Evolutionary conservation across 306 rosid species (phyloP), one percentile per base, ranked within the genome.

Genomic region (Rosa lucieae): DNA sequence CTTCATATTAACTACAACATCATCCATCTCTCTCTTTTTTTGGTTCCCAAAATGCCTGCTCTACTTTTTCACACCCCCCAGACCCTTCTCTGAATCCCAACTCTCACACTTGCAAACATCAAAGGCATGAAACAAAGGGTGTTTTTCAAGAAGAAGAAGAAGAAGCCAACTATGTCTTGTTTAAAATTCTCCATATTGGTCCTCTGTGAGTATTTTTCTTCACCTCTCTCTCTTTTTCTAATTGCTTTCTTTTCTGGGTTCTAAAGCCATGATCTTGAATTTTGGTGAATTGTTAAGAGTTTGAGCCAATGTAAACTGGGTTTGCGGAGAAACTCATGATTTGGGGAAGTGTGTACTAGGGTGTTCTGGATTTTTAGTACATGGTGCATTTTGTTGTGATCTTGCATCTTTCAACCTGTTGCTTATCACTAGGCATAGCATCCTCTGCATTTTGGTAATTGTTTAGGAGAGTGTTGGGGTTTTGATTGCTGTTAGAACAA

Each of bases 161-260:
- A 32, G 35, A 23, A 23, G 26, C 35, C 3, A 32, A 32, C 35
- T 32, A 43, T 79, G 67, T 17, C 84, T 77, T 72, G 79, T 71
- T 14, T 72, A 39, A 81, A 73, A 43, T 46, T 79, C 79, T 47
- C 79, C 72, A 47, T 89, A 8, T 82, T 87, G 37, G 48, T 82
- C 71, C 80, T 86, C 13, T 78, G 98, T 92, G 82, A 89, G 97
- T 62, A 26, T 26, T 88, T 20, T 40, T 76, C 75, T 8, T 32
- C 35, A 32, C 35, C 35, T 32, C 3, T 1, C 13, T 11, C 26
- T 53, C 0, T 2, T 43, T 42, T 81, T 14, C 39, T 43, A 12
- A 37, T 43, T 49, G 1, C 18, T 40, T 53, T 37, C 32, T 75
- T 43, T 26, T 40, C 56, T 73, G 81, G 79, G 70, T 59, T 84